Evolutionary conservation across 768 basidiomycete species (phyloP), one percentile per base, ranked within the genome.

Genomic region (Auriculariales sp.): DNA sequence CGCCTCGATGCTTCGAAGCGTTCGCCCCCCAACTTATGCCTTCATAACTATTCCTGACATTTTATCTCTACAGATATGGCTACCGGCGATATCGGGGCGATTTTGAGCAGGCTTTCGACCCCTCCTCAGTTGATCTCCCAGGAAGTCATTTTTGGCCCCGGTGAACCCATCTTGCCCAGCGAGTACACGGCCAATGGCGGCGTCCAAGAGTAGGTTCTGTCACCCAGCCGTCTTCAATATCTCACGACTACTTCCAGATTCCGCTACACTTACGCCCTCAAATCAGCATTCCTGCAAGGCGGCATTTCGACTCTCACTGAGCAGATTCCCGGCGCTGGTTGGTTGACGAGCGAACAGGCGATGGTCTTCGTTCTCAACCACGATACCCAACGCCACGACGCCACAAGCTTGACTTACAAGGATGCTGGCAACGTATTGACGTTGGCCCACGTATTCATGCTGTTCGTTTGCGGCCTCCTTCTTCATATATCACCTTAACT

Each of bases 331-430:
- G 78, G 78, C 73, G 51, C 49, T 78, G 78, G 78, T 1, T 84
- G 79, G 80, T 65, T 81, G 2, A 36, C 72, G 0, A 69, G 78
- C 2, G 63, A 58, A 0, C 55, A 58, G 12, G 80, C 81, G 0
- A 83, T 82, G 53, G 72, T 77, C 5, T 83, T 83, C 52, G 79
- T 83, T 3, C 66, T 74, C 0, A 81, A 83, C 55, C 81, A 83
- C 51, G 82, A 83, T 54, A 83, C 81, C 1, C 81, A 83, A 59
- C 64, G 81, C 78, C 71, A 69, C 48, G 75, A 74, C 1, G 57
- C 48, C 27, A 78, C 79, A 1, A 74, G 72, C 19, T 81, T 83
- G 59, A 72, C 76, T 0, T 83, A 82, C 59, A 69, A 71, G 14
- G n/a, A n/a, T n/a, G n/a, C n/a, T n/a, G n/a, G n/a, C n/a, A n/a